Conservation (phyloP, 768 basidiomycete genomes). For the Thelephora ganbajun region DNA sequence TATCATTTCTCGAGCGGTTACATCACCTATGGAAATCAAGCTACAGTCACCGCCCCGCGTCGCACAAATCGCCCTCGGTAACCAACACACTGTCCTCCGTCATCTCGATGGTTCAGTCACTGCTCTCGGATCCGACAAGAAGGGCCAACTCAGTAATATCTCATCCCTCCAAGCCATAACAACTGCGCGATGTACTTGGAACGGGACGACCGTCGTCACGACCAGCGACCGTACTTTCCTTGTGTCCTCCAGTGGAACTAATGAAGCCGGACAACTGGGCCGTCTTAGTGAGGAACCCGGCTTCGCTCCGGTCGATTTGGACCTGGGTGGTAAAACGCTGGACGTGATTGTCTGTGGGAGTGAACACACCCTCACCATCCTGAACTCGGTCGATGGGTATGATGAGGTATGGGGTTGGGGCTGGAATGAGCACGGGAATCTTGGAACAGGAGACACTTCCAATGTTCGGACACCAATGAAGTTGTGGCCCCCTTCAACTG, state of each 20-base stretch:
- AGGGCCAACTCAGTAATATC: slow-evolving; percentile 44
- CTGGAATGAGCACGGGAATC: slow-evolving; percentile 97
- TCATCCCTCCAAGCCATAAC: slow-evolving; percentile 13
- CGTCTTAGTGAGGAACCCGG: slow-evolving; percentile 10
- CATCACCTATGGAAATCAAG: slow-evolving; percentile 11
- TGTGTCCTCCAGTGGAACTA: slow-evolving; percentile 38
- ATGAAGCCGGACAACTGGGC: slow-evolving; percentile 56
- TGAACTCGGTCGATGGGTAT: slow-evolving; percentile 2
- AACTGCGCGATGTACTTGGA: slow-evolving; percentile 60
- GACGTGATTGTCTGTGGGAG: slow-evolving; percentile 54
- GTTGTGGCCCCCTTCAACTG: slow-evolving; percentile 34
- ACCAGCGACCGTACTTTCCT: slow-evolving; percentile 11
- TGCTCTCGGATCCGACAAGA: slow-evolving; percentile 57
- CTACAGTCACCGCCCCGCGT: slow-evolving; percentile 17
- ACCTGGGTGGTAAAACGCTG: slow-evolving; percentile 12
- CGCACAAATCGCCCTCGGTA: slow-evolving; percentile 31
- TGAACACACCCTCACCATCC: slow-evolving; percentile 56
- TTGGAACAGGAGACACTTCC: slow-evolving; percentile 50
- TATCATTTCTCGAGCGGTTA: slow-evolving; percentile 6
- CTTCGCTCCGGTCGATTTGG: slow-evolving; percentile 17
- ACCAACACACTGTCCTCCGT: slow-evolving; percentile 38
- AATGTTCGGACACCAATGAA: slow-evolving; percentile 37
- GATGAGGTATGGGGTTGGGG: slow-evolving; percentile 76
- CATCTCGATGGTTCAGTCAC: slow-evolving; percentile 31
- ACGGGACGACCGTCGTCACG: slow-evolving; percentile 47